These are phyloP conservation scores for Novymonas esmeraldas DNA, from an alignment of 208 protist species.

Conservation along the genomic window DNA sequence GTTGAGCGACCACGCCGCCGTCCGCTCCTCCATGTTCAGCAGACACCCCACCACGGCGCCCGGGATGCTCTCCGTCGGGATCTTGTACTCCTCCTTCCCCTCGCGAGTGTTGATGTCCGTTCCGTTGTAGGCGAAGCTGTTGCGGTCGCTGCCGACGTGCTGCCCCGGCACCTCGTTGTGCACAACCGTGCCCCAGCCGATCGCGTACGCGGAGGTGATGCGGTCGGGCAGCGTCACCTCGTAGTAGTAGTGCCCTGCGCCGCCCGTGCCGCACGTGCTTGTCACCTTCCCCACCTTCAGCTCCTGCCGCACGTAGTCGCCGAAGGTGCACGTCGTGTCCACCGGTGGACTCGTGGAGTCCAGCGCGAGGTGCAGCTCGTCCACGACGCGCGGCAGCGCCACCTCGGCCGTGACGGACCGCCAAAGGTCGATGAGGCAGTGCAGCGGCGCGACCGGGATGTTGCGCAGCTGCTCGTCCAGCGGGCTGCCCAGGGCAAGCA, in stretches of 20 bases:
- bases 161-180: slow-evolving; percentile 84
- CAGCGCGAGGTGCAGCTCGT: slow-evolving; percentile 41
- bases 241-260: slow-evolving; percentile 82
- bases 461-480: slow-evolving; percentile 45
- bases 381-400: slow-evolving; percentile 70
- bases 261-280: slow-evolving; percentile 47
- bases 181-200: slow-evolving; percentile 83
- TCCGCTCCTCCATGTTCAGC: slow-evolving; percentile 76
- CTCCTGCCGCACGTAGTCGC: slow-evolving; percentile 67
- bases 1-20: slow-evolving; percentile 87
- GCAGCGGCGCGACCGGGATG: slow-evolving; percentile 71
- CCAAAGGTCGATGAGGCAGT: slow-evolving; percentile 84
- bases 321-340: slow-evolving; percentile 73
- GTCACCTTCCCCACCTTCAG: slow-evolving; percentile 90
- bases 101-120: slow-evolving; percentile 65
- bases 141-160: slow-evolving; percentile 86
- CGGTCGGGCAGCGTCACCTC: slow-evolving; percentile 83
- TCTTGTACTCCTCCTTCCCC: slow-evolving; percentile 85
- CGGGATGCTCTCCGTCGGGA: slow-evolving; percentile 47
- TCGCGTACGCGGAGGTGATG: slow-evolving; percentile 68
- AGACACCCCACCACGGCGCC: slow-evolving; percentile 81
- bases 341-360: slow-evolving; percentile 25
- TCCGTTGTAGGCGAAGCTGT: slow-evolving; percentile 89
- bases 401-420: slow-evolving; percentile 47
- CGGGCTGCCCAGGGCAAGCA: slow-evolving; percentile 51